These are phyloP conservation scores for Russula griseocarnosa DNA, from an alignment of 768 basidiomycete genomes.

Conservation along the genomic window DNA sequence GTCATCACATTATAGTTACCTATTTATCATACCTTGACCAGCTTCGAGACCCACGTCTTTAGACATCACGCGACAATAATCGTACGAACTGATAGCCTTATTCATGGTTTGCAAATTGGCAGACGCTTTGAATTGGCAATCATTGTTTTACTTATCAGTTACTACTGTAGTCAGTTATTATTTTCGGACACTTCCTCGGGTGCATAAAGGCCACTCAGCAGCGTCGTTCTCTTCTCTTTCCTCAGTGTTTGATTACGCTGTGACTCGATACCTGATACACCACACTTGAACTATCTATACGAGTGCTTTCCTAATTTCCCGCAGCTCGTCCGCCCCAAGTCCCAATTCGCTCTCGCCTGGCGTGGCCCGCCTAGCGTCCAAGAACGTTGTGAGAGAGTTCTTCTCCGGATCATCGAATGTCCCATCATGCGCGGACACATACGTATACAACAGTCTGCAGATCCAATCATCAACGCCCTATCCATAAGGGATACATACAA, in stretches of 20 bases:
- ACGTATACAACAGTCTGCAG: constrained; percentile 25
- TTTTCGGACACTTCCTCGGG: background rate
- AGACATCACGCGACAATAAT: background rate
- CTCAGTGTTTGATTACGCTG: too few relatives aligned
- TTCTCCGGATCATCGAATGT: constrained; percentile 23
- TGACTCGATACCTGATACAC: background rate
- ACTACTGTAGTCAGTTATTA: too few relatives aligned
- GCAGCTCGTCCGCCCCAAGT: constrained; percentile 11
- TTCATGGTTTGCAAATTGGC: background rate
- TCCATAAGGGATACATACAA: background rate
- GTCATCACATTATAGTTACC: background rate
- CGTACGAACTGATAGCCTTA: background rate
- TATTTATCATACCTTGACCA: background rate
- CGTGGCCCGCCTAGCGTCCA: constrained; percentile 2
- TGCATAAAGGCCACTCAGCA: background rate
- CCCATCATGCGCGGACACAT: constrained; percentile 22
- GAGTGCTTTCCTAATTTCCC: constrained; percentile 12
- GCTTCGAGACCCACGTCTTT: background rate
- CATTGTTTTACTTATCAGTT: background rate
- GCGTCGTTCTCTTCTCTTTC: background rate
- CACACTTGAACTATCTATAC: background rate
- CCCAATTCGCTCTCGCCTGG: constrained; percentile 11
- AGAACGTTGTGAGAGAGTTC: constrained; percentile 12
- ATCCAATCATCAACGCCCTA: too few relatives aligned
- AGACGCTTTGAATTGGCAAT: background rate